Base-by-base conservation (phyloP, 176 grass and related monocot genomes). In the Areca catechu region DNA sequence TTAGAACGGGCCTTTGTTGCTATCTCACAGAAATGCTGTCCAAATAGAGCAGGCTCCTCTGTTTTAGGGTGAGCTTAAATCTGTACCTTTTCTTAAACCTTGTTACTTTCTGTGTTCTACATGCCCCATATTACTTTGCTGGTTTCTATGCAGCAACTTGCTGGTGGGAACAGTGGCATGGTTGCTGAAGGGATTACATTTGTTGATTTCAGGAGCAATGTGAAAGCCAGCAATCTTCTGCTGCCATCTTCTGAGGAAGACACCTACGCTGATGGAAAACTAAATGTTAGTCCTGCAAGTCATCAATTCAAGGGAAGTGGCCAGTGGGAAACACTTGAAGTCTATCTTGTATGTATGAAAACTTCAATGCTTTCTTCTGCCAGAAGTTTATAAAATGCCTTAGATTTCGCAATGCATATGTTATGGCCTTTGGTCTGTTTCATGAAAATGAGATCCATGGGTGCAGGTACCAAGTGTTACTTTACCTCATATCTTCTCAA, bases 291-390 rank as follows among this genome's bases (percentile, higher is more conserved):
- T 53, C 52, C 72, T 49, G 53, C 65, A 20, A 54, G 62, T 75
- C 57, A 82, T 68, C 78, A 90, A 53, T 61, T 85, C 43, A 79
- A 77, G 15, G 83, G 86, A 77, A 91, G 66, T 69, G 71, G 81
- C 70, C 72, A 85, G 12, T 91, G 92, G 92, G 86, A 97, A 76
- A 76, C 75, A 71, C 86, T 97, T 75, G 86, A 91, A 76, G 60
- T 79, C 53, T 80, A 88, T 77, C 80, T 91, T 67, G 92, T 97
- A 82, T 69, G 77, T 72, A 69, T 54, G 58, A 18, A 24, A 0
- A 43, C 1, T 58, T 19, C 20, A 43, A 29, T 51, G 4, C 69
- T n/a, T 65, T 34, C 7, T 56, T 34, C 28, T 62, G 43, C 43
- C 10, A 14, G 34, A 43, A 9, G 7, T 43, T 43, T 43, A 43